phyloP scores from a whole-genome alignment of 1,284 basidiomycete species.

The Vanrija sp. region DNA sequence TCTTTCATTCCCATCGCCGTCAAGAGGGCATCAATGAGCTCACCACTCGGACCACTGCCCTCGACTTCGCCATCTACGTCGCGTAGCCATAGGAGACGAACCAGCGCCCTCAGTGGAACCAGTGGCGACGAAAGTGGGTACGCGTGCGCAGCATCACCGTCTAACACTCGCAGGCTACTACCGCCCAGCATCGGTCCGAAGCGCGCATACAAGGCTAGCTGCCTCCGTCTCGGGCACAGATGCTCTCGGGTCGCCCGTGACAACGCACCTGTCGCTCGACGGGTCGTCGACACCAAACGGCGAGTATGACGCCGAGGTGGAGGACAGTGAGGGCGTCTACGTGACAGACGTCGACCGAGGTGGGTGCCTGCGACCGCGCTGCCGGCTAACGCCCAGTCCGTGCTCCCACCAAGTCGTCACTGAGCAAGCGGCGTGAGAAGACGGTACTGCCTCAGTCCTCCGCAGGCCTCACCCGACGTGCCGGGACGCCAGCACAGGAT shows the following conservation, averaged over 20 bases:
- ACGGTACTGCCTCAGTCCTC: slow-evolving; percentile 18
- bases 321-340: not conserved
- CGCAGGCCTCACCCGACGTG: not conserved
- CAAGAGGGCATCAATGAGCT: not conserved
- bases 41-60: not conserved
- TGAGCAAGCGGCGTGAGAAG: slow-evolving; percentile 6
- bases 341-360: slow-evolving; percentile 20
- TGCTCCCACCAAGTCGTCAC: slow-evolving; percentile 7
- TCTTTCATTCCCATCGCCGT: slow-evolving; percentile 1
- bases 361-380: too few species aligned
- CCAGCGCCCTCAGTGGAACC: not conserved
- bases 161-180: too few species aligned
- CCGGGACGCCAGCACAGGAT: slow-evolving; percentile 16
- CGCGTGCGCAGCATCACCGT: not conserved
- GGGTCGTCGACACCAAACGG: too few species aligned
- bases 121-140: slow-evolving; percentile 3
- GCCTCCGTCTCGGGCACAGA: too few species aligned
- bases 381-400: too few species aligned
- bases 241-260: too few species aligned
- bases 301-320: not conserved
- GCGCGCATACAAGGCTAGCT: too few species aligned
- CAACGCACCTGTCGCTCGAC: too few species aligned
- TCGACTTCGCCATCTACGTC: too few species aligned
- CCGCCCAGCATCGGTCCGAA: too few species aligned
- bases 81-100: not conserved